Base-by-base conservation (phyloP, 768 basidiomycete genomes). In the Boletus rex-veris region DNA sequence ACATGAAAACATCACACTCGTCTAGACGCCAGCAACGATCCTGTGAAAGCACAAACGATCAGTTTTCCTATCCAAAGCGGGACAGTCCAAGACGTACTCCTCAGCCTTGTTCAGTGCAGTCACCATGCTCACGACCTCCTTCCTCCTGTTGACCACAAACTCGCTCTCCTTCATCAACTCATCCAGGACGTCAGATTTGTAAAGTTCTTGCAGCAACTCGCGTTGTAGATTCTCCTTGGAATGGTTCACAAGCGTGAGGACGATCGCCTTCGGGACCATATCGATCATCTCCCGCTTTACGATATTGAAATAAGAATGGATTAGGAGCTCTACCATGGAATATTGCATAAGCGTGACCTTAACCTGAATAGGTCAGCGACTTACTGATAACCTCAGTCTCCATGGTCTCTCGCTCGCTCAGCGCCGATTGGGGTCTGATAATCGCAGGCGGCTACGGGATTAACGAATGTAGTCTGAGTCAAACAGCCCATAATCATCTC, bases 231-330 rank as follows among this genome's bases (percentile, higher is more conserved):
- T 85, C 74, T 98, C 97, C 73, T 97, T 98, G 55, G 95, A 86
- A 71, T 86, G 85, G 67, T 85, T 88, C 46, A 99, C 96, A 35
- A 98, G 83, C 15, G 92, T 98, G 58, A 90, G 75, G 10, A 89
- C 84, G 68, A 97, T 92, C 16, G 92, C 92, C 72, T 99, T 99
- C 8, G 96, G 96, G 24, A 98, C 91, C 93, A 97, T 97, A 73
- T 98, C 96, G 64, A 98, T 98, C 90, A 98, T 93, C 74, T 98
- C 96, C 54, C 95, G 88, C 76, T 99, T 98, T 51, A 98, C 92
- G 60, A 98, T 94, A 75, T 97, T 94, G 80, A 90, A 98, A 73
- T 98, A 98, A 5, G 93, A 97, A 69, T 90, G 82, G 63, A 98
- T 98, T 66, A 99, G 84, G 44, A 98, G 80, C 73, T 99, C 93